Evolutionary conservation across 1,284 basidiomycete species (phyloP).

Genomic region (Moniliella sp.): DNA sequence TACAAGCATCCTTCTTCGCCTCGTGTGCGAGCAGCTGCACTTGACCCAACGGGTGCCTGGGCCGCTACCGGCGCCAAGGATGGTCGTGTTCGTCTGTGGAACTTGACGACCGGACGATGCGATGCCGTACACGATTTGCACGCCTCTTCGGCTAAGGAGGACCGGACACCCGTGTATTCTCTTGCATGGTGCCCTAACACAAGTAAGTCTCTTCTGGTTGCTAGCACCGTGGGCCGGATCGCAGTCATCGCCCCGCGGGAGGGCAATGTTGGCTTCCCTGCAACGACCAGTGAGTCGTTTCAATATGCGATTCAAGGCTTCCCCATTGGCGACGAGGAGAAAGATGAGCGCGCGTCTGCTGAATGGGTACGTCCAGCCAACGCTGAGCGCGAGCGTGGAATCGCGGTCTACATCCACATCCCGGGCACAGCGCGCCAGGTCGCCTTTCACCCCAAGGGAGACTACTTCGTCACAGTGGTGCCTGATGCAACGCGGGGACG

Average conservation of each 20-base stretch:
- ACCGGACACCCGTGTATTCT: slow-evolving; percentile 46
- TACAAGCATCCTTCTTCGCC: slow-evolving; percentile 46
- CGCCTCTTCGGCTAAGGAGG: slow-evolving; percentile 3
- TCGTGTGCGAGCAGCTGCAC: slow-evolving; percentile 53
- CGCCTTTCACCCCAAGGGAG: slow-evolving; percentile 78
- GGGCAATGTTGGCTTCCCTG: slow-evolving; percentile 8
- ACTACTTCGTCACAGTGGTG: slow-evolving; percentile 72
- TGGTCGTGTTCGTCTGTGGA: slow-evolving; percentile 73
- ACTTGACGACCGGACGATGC: slow-evolving; percentile 71
- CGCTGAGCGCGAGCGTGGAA: slow-evolving; percentile 37
- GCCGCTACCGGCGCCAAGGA: slow-evolving; percentile 74
- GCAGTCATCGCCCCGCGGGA: slow-evolving; percentile 57
- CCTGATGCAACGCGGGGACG: slow-evolving; percentile 38
- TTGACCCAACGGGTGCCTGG: slow-evolving; percentile 78
- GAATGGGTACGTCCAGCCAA: slow-evolving; percentile 40
- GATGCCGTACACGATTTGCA: slow-evolving; percentile 64
- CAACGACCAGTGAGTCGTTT: slow-evolving; percentile 12
- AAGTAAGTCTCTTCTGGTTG: slow-evolving; percentile 36
- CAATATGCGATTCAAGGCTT: slow-evolving; percentile 16
- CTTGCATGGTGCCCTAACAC: slow-evolving; percentile 80
- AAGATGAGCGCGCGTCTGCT: slow-evolving; percentile 34
- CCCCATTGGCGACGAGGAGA: slow-evolving; percentile 3
- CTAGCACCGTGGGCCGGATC: slow-evolving; percentile 51
- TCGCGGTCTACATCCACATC: slow-evolving; percentile 38
- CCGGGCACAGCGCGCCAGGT: slow-evolving; percentile 66